Evolutionary conservation across 2,329 filamentous ascomycete genomes (phyloP), one percentile per base, ranked within the genome.

Genomic region (Macrophomina pseudophaseolina): DNA sequence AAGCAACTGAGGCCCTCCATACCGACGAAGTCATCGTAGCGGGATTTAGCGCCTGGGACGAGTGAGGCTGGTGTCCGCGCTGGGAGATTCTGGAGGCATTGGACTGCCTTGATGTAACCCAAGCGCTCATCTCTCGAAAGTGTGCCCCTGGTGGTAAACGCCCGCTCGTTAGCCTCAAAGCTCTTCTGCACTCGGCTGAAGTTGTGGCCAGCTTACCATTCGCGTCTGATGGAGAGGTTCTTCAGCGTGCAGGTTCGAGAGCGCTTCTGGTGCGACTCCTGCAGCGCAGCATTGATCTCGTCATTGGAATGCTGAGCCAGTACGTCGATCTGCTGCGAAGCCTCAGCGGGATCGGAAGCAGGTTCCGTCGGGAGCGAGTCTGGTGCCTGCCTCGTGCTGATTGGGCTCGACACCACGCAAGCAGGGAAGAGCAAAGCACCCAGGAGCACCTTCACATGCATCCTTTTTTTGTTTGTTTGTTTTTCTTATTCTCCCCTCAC

Each of bases 21-120:
- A 38, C 35, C 75, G 4, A 78, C 75, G 65, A 75, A 78, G 64
- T 78, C 76, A 68, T 79, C 77, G 63, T 74, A 76, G 9, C 75
- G 71, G 44, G 72, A 74, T 52, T 72, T 75, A 1, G 72, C 76
- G 56, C 76, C 77, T 2, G 76, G 70, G 2, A 73, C 70, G 16
- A 73, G 51, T 1, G 68, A 67, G 1, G 71, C 67, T 8, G 74
- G 75, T 1, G 74, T 77, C 42, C 74, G 74, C 11, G 72, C 65
- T 12, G 72, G 69, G 68, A 74, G 75, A 8, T 67, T 68, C n/a
- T 72, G 70, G 1, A 78, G 63, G 60, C 77, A 79, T 33, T 74
- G 69, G 4, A 79, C 76, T 8, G 77, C 77, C 30, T 72, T 66
- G 49, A 74, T 78, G 65, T 79, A 79, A 2, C 72, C 65, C 63